Evolutionary conservation across 495 filamentous ascomycete species (phyloP), one percentile per base, ranked within the genome.

Genomic region (Cetradonia linearis): DNA sequence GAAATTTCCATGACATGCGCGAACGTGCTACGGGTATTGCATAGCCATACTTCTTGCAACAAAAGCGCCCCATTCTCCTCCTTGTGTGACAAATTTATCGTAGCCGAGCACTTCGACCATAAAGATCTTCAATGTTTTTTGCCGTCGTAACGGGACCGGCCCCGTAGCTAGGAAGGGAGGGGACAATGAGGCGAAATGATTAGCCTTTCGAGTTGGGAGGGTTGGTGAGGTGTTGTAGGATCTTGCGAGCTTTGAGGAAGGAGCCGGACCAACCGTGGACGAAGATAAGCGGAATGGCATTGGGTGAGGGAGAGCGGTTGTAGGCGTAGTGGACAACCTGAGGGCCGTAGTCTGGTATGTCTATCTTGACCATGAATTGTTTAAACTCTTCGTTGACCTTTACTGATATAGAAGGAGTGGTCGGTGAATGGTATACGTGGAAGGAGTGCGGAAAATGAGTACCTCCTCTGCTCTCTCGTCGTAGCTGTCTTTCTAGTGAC

Each of bases 401-500:
- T 25, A 49, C 62, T 59, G n/a, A n/a, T 67, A 30, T 0, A 23
- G 14, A 1, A 36, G 11, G 40, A 49, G 30, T n/a, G 20, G 49
- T 55, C n/a, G 34, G 52, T 20, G 1, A 42, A 13, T 2, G 1
- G 0, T 20, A 0, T 37, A 9, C 3, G 1, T 13, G 33, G 28
- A 10, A 25, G 13, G 28, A 30, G 0, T 36, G 6, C 1, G 31
- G 34, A 6, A 7, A 46, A n/a, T 38, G 13, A 28, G 46, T 42
- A 63, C 64, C 56, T 67, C 65, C 54, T 65, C 49, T 37, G 50
- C 60, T 46, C 60, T 62, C 76, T 76, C 78, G 64, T 78, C 71
- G 50, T 72, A 77, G 23, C 70, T 70, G 46, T 76, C 62, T 53
- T 69, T 54, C 81, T 79, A 83, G 65, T 79, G 72, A 16, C 71